A percentile compares a stretch with the other conserved stretches of the same genome.
Evolutionary conservation across 805 yeast genomes (phyloP).

Genomic region (Lachancea sp.): DNA sequence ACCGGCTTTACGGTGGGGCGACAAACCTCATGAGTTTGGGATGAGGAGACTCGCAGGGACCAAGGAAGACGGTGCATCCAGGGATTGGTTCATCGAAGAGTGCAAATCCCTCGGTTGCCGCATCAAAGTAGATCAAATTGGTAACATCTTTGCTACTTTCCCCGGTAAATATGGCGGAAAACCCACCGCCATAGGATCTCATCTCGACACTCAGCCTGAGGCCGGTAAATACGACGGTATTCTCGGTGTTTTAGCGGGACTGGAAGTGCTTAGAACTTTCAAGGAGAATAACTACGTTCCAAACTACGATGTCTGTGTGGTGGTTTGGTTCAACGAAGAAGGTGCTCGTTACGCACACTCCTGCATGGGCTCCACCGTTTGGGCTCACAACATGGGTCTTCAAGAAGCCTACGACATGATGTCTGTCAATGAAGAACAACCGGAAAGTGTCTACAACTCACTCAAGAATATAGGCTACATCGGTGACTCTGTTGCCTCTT

Average conservation of each 20-base stretch:
- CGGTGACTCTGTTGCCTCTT: constrained; percentile 45
- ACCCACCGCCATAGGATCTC: constrained; percentile 68
- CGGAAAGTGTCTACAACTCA: constrained; percentile 48
- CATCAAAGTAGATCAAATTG: constrained; percentile 56
- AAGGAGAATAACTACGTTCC: constrained; percentile 53
- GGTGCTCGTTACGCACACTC: constrained; percentile 72
- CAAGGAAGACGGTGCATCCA: constrained; percentile 57
- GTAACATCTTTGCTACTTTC: constrained; percentile 59
- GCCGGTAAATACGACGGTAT: constrained; percentile 77
- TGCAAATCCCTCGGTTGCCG: constrained; percentile 48
- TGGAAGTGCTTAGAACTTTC: constrained; percentile 60
- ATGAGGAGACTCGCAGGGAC: constrained; percentile 58
- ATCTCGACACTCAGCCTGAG: constrained; percentile 70
- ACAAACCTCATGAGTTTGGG: constrained; percentile 52
- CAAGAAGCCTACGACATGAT: constrained; percentile 46
- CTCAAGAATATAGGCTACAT: constrained; percentile 55
- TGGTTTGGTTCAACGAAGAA: constrained; percentile 73
- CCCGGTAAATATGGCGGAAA: constrained; percentile 47
- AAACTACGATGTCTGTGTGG: constrained; percentile 57
- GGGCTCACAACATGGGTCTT: constrained; percentile 47
- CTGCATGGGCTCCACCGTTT: constrained; percentile 59
- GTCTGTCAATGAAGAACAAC: constrained; percentile 47
- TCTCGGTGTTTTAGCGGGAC: constrained; percentile 58
- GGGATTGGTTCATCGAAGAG: constrained; percentile 60
- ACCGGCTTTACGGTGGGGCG: constrained; percentile 58